Conservation (phyloP, 441 rosid species). For the Eutrema salsugineum region DNA sequence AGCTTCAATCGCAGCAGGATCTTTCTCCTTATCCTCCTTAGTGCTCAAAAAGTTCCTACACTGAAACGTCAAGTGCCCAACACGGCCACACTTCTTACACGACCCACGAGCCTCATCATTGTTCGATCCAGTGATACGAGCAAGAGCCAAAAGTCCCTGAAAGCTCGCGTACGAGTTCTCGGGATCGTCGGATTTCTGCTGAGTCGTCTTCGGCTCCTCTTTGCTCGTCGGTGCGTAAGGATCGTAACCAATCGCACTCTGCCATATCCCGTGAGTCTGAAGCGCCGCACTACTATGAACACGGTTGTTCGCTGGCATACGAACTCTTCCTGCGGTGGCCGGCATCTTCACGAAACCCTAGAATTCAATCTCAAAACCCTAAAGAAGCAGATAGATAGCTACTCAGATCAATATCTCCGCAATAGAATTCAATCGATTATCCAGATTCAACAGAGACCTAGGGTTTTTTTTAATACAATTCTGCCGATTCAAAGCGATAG, state of each 20-base stretch:
- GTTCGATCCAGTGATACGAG: slow-evolving; percentile 69
- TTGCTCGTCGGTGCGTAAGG: slow-evolving; percentile 83
- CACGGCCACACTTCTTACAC: slow-evolving; percentile 91
- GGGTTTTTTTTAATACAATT: neutral
- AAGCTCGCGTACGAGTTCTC: slow-evolving; percentile 82
- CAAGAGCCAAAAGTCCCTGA: slow-evolving; percentile 85
- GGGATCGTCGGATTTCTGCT: slow-evolving; percentile 35
- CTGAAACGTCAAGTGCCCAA: slow-evolving; percentile 86
- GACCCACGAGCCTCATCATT: slow-evolving; percentile 86
- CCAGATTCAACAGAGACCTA: neutral
- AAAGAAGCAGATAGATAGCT: neutral
- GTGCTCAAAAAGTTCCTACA: slow-evolving; percentile 82
- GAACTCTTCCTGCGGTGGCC: slow-evolving; percentile 97
- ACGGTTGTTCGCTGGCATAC: slow-evolving; percentile 98
- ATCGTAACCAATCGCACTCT: slow-evolving; percentile 93
- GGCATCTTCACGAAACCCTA: slow-evolving; percentile 63
- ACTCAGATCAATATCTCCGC: neutral
- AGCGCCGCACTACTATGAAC: slow-evolving; percentile 97
- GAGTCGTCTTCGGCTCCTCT: slow-evolving; percentile 60
- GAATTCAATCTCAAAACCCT: slow-evolving; percentile 11
- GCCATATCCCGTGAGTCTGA: slow-evolving; percentile 98
- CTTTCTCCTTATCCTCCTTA: slow-evolving; percentile 73
- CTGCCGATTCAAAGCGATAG: neutral
- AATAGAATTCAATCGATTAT: neutral
- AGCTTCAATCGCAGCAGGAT: slow-evolving; percentile 53